Evolutionary conservation across 1,139 yeast genomes (phyloP).

Genomic region (Geotrichum macrosporum): DNA sequence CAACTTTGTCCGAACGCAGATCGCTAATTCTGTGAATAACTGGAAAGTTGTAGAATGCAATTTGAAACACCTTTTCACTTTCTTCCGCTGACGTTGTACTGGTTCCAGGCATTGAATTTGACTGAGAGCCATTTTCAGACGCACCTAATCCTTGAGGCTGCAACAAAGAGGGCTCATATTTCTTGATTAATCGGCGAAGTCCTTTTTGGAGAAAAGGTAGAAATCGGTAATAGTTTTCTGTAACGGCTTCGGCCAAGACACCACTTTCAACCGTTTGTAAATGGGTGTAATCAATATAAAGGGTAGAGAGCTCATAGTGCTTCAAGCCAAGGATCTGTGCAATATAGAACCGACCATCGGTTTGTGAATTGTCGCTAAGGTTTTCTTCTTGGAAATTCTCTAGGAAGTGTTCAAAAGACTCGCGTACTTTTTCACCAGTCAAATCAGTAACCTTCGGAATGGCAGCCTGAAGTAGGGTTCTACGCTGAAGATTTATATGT

Average conservation of each 20-base stretch:
- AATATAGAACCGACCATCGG: conserved; percentile 58
- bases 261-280: conserved; percentile 73
- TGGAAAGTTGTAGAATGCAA: conserved; percentile 85
- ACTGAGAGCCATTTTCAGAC: conserved; percentile 26
- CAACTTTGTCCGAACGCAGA: conserved; percentile 82
- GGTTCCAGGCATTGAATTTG: conserved; percentile 28
- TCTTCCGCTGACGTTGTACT: conserved; percentile 40
- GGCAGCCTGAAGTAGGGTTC: conserved; percentile 22
- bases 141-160: conserved; percentile 37
- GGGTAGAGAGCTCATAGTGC: conserved; percentile 66
- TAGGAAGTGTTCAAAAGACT: conserved; percentile 80
- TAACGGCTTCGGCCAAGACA: conserved; percentile 81
- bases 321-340: conserved; percentile 81
- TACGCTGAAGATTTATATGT: conserved; percentile 13
- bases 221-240: conserved; percentile 89
- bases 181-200: conserved; percentile 64
- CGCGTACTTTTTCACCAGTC: conserved; percentile 91
- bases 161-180: conserved; percentile 70
- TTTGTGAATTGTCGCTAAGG: conserved; percentile 30
- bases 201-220: conserved; percentile 79
- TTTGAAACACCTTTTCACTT: conserved; percentile 75
- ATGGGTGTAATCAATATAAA: conserved; percentile 83
- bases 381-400: conserved; percentile 53
- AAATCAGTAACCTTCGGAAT: conserved; percentile 86
- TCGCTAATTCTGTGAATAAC: conserved; percentile 82